Base-by-base conservation (phyloP, 192 early-diverging fungal genomes). In the Entrophospora sp. region DNA sequence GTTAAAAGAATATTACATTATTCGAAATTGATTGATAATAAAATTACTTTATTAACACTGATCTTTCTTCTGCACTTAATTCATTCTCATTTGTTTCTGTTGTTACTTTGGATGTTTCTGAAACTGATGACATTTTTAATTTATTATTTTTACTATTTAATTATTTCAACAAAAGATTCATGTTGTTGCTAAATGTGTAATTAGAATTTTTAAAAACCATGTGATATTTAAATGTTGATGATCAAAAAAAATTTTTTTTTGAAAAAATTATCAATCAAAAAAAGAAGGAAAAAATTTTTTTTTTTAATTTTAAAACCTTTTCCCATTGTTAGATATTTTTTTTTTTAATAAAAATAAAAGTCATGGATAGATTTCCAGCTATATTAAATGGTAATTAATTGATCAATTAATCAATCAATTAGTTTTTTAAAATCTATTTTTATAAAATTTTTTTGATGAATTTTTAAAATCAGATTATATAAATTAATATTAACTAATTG, bases 341-440 rank as follows among this genome's bases (percentile, higher is more conserved):
- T n/a, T n/a, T n/a, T n/a, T n/a, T n/a, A n/a, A n/a, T n/a, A n/a
- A n/a, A n/a, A n/a, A n/a, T n/a, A 66, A 71, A 68, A 77, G 72
- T 71, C 66, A 77, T 77, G 75, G 73, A 72, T 70, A 73, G 71
- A 71, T 70, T 74, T 69, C 72, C 75, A 37, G 65, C 75, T 58
- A 72, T 71, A 64, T 68, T 77, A 42, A 77, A 77, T 25, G 64
- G 64, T 66, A 51, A 20, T 46, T 64, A 30, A 22, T 1, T 36
- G 9, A 37, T 4, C 24, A 10, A 53, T 46, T 8, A 4, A 28
- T 12, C 12, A 58, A 58, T 24, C 8, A 36, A n/a, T 18, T 45
- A 45, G 46, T 24, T 13, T 27, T 30, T 13, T 51, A 5, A 25
- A 32, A 13, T 36, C 28, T n/a, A 49, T 28, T 25, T 1, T 51